Evolutionary conservation across 106 monocot genomes (phyloP), one percentile per base, ranked within the genome.

Genomic region (Xerophyta viscosa): DNA sequence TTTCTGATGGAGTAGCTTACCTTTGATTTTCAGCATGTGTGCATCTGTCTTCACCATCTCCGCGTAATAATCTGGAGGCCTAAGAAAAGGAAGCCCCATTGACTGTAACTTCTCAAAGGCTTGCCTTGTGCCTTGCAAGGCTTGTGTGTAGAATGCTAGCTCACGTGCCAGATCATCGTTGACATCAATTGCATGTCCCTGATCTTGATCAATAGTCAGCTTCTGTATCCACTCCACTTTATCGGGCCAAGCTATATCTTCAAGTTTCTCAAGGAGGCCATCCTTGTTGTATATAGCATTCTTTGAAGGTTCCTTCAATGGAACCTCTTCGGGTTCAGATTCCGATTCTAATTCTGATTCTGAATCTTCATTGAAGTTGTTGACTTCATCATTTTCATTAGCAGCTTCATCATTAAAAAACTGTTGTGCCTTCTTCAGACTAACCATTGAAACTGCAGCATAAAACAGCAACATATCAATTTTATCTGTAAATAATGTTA

Each of bases 21-120:
- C 74, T 45, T 94, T 94, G 15, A 94, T 63, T 66, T 87, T 87
- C 71, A 87, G 48, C 92, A 93, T 93, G 54, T 87, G 87, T 37
- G 56, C 2, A 51, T 93, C 92, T 7, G 83, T 54, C 58, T 93
- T 93, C 39, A 93, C 92, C 87, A 93, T 93, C 68, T 93, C 92
- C 1, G 92, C 92, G 28, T 93, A 93, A 51, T 83, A 87, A 37
- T 92, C 92, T 15, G 69, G 65, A n/a, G 93, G 93, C 46, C 88
- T 68, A 30, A 94, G 80, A 61, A 94, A 94, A 2, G 84, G 84
- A 21, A 70, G 10, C 2, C 67, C 64, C 62, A 73, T 61, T 0
- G 75, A 52, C 46, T 94, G 68, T 27, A 94, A 24, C 64, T 81
- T 84, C 8, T 58, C 68, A 31, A 73, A 88, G 3, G 93, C 88